Conservation (phyloP, 1,284 basidiomycete species). For the Exobasidium cylindrosporum region DNA sequence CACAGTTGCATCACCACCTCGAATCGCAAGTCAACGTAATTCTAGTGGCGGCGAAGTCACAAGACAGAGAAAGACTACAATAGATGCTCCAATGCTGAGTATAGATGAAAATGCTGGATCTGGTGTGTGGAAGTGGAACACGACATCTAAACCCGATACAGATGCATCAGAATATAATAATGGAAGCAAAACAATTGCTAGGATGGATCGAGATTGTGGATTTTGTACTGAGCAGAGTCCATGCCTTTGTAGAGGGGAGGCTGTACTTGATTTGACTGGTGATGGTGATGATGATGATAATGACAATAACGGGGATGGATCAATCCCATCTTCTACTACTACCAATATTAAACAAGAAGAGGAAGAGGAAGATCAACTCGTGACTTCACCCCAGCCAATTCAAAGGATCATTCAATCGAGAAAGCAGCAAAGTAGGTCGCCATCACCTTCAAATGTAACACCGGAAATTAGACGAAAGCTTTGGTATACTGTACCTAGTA, state of each 20-base stretch:
- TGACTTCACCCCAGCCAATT: too few relatives aligned
- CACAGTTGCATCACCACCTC: background rate
- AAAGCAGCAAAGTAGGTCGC: background rate
- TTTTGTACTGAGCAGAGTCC: conserved; percentile 22
- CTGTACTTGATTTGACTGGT: conserved; percentile 18
- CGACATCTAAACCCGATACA: background rate
- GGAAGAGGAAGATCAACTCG: background rate
- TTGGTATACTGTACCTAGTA: conserved; percentile 8
- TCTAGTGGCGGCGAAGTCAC: background rate
- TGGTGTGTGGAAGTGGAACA: background rate
- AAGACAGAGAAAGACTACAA: background rate
- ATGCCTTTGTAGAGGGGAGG: conserved; percentile 20
- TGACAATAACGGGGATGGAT: background rate
- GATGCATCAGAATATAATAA: background rate
- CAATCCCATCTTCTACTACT: background rate
- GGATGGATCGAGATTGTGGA: conserved; percentile 21
- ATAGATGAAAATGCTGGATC: background rate
- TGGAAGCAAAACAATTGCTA: background rate
- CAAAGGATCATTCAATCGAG: too few relatives aligned
- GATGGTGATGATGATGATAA: conserved; percentile 6
- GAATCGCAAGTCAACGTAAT: background rate
- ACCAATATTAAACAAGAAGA: conserved; percentile 13
- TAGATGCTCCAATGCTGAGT: background rate
- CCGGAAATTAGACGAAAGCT: background rate
- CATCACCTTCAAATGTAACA: background rate